Percentiles rank a stretch among this genome's conserved stretches.
Evolutionary conservation across 1,139 yeast genomes (phyloP).

Genomic region (Sugiyamaella japonica): DNA sequence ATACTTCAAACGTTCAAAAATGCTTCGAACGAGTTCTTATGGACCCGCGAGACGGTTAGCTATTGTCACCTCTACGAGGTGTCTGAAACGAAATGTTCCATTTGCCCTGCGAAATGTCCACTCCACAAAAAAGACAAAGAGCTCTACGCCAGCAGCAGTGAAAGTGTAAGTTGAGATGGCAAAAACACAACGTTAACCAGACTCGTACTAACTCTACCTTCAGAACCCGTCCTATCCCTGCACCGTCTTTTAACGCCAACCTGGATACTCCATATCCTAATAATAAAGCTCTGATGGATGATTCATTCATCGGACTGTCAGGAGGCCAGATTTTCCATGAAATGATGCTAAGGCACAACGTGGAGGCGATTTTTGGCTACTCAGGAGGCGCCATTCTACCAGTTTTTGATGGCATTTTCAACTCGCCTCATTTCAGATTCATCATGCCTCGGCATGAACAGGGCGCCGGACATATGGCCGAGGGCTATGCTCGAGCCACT

Average conservation of each 20-base stretch:
- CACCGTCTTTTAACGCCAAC: constrained; percentile 48
- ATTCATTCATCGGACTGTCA: constrained; percentile 86
- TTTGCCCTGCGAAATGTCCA: constrained; percentile 2
- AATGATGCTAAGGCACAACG: constrained; percentile 96
- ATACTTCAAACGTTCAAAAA: neutral
- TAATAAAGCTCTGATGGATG: constrained; percentile 47
- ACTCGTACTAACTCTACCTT: neutral
- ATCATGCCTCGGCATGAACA: constrained; percentile 96
- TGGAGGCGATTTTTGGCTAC: constrained; percentile 91
- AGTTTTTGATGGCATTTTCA: constrained; percentile 94
- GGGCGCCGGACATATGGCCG: constrained; percentile 99
- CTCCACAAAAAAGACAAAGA: constrained; percentile 6
- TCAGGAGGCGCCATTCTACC: constrained; percentile 99
- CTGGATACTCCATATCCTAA: constrained; percentile 24
- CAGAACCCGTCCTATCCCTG: constrained; percentile 48
- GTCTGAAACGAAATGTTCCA: constrained; percentile 5
- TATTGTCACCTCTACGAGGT: constrained; percentile 1
- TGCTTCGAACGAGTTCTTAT: constrained; percentile 6
- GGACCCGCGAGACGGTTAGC: constrained; percentile 6
- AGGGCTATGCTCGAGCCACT: constrained; percentile 92
- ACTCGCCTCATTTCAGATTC: constrained; percentile 84
- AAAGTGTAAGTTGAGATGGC: constrained; percentile 10
- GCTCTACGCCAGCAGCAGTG: neutral
- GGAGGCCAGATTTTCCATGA: constrained; percentile 99
- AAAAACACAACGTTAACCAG: neutral